Conservation (phyloP, 2,329 filamentous ascomycete species). For the Colletotrichum euphorbiae region DNA sequence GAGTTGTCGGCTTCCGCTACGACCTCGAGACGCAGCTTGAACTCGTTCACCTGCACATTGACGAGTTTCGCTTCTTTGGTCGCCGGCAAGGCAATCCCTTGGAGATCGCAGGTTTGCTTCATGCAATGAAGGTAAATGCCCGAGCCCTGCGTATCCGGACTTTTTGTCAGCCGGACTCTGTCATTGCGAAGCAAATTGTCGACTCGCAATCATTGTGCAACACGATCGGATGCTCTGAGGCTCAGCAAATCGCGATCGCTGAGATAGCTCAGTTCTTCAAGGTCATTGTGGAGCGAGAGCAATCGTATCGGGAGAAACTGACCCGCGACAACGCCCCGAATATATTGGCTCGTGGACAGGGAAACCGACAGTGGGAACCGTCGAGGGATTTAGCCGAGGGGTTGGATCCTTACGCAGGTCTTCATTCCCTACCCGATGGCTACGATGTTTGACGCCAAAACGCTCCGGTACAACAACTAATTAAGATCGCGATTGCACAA, state of each 20-base stretch:
- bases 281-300: conserved; percentile 61
- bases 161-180: conserved; percentile 68
- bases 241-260: conserved; percentile 58
- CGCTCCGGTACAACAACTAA: conserved; percentile 24
- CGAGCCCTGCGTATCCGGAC: conserved; percentile 65
- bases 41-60: conserved; percentile 60
- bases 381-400: conserved; percentile 7
- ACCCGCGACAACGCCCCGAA: conserved; percentile 40
- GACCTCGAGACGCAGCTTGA: conserved; percentile 72
- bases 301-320: conserved; percentile 44
- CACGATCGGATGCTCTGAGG: conserved; percentile 58
- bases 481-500: too few relatives aligned
- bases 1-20: conserved; percentile 68
- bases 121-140: conserved; percentile 65
- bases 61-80: conserved; percentile 67
- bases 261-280: conserved; percentile 68
- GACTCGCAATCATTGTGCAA: conserved; percentile 64
- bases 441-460: conserved; percentile 24
- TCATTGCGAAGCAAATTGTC: conserved; percentile 68
- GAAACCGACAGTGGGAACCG: conserved; percentile 27
- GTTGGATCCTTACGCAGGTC: conserved; percentile 19
- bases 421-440: conserved; percentile 24
- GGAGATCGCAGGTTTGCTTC: conserved; percentile 61
- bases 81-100: conserved; percentile 55
- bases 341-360: conserved; percentile 19